A percentile compares a stretch with the other conserved stretches of the same genome.
phyloP scores from a whole-genome alignment of 164 flowering plant genomes.

The Kingdonia uniflora region DNA sequence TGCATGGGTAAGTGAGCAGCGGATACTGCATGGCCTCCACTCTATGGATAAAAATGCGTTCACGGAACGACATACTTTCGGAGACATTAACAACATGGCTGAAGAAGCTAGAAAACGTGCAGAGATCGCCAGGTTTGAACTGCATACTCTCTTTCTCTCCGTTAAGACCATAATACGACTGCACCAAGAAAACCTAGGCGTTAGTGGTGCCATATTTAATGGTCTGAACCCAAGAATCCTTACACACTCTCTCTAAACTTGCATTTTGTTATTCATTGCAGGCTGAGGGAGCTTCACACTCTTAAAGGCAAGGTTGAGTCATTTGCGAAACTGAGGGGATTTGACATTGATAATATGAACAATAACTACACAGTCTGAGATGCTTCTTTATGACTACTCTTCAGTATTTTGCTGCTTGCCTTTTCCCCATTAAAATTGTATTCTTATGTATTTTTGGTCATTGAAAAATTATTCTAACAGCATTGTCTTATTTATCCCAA shows the following conservation, averaged over 20 bases:
- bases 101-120: slow-evolving; percentile 79
- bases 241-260: no score
- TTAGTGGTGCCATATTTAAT: no score
- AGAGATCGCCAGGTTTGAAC: slow-evolving; percentile 59
- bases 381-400: no score
- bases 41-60: slow-evolving; percentile 29
- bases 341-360: slow-evolving; percentile 1
- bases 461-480: no score
- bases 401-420: no score
- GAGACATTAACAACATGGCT: slow-evolving; percentile 55
- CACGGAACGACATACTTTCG: slow-evolving; percentile 25
- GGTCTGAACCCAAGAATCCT: no score
- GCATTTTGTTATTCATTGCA: not conserved
- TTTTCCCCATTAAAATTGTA: no score
- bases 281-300: slow-evolving; percentile 6
- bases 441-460: no score
- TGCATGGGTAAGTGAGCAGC: slow-evolving; percentile 60
- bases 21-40: slow-evolving; percentile 54
- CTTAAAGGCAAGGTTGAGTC: slow-evolving; percentile 6
- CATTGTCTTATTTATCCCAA: no score
- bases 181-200: no score
- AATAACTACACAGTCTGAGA: slow-evolving; percentile 1
- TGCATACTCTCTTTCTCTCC: not conserved
- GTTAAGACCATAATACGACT: no score
- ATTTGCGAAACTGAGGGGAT: slow-evolving; percentile 2